Base-by-base conservation (phyloP, 495 filamentous ascomycete genomes). In the Daldinia decipiens region DNA sequence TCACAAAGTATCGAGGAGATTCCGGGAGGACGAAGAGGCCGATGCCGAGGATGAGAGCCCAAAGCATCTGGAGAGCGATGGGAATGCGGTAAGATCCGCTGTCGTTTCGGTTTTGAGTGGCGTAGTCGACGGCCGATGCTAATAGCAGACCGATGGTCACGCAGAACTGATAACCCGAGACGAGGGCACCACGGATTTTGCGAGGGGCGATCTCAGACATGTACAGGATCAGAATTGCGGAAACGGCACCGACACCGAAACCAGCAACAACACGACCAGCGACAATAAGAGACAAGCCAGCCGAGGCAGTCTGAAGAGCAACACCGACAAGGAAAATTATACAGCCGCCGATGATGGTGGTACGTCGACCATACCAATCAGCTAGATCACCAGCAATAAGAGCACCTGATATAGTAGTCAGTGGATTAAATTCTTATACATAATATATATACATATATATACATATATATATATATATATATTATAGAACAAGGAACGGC, bases 1-100 rank as follows among this genome's bases (percentile, higher is more conserved):
- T 94, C 80, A 96, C 91, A 67, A 89, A 87, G 85, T 86, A 96
- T 45, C 93, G 90, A 15, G 93, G 93, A 0, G 93, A 93, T 72
- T 96, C 93, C 27, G 93, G 89, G 0, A 91, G 86, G 65, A 87
- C 74, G 65, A 88, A 64, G 39, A 91, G 83, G 67, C 87, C 91
- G 63, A 70, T 78, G 47, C 76, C 88, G 36, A 92, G 85, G 69
- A 92, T 87, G 21, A 90, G 34, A 36, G 90, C 90, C 90, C 90
- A 93, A 36, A 86, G 65, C 75, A 91, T 87, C 82, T 92, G 90
- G 24, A 92, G 76, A 21, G 79, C 87, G 68, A 92, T 91, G 34
- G 91, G 91, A 60, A 93, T 92, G 34, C 89, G 87, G 84, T 92
- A 92, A 7, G 85, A 85, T 65, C 87, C 87, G 31, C 85, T 88